Base-by-base conservation (phyloP, 306 rosid species). In the Vigna hirtella region DNA sequence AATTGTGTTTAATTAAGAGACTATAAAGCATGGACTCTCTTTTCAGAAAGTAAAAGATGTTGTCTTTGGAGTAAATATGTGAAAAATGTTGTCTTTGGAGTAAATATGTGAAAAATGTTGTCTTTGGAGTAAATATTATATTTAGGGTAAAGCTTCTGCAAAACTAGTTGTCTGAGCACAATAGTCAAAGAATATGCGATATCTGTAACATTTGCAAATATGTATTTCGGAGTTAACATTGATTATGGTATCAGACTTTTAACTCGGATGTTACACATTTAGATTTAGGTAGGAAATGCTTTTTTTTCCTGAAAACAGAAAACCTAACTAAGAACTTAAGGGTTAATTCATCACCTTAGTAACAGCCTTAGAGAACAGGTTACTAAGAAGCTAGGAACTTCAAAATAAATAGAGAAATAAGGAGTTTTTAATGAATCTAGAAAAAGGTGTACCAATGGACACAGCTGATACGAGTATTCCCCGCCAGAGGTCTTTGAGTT, bases 401-500 rank as follows among this genome's bases (percentile, higher is more conserved):
- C 51, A 38, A 68, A 28, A 59, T 5, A 78, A 78, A 65, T 62
- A 61, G 62, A 51, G 49, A 76, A 64, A 74, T 66, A 52, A 66
- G 48, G 63, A 67, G 12, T 42, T 67, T 20, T 22, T 36, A 30
- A 66, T 74, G 58, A 75, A 57, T 34, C 75, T 22, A 77, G 78
- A 73, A 72, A 78, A 86, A 86, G 74, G 78, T 17, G 43, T 91
- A 96, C 98, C 99, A 43, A 96, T 85, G 76, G 96, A 83, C 72
- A 66, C 74, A 53, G 91, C 85, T 49, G 97, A 87, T 66, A 91
- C 84, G 70, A 93, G 87, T 85, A 95, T 87, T 84, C 99, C 99
- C 65, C 88, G 89, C 98, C 98, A 93, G 55, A 95, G 94, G 79
- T 95, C 97, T 84, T 82, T 93, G 72, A 93, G 91, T 81, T 95